Evolutionary conservation across 257 asterid species (phyloP), one percentile per base, ranked within the genome.

Genomic region (Ophiorrhiza pumila): DNA sequence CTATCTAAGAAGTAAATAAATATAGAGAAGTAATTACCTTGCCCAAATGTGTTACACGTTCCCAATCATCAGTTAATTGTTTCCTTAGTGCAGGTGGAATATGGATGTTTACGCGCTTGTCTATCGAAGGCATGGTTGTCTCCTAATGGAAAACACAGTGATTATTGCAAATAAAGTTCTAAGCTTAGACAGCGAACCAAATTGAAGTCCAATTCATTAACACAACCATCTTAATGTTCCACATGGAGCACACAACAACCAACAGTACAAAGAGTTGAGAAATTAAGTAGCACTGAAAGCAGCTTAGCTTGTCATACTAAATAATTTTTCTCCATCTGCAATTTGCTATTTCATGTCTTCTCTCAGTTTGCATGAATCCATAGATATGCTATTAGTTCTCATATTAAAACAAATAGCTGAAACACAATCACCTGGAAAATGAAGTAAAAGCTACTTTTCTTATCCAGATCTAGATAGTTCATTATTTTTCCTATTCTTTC

Each of bases 31-130:
- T 45, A 52, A 55, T 72, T 81, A 89, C 97, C 95, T 90, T 89
- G 71, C 86, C 88, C 49, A 81, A 82, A 49, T 88, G 89, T 71
- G 83, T 83, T 73, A 87, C 74, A 69, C 83, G 83, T 82, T 90
- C 96, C 72, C 86, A 85, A 74, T 90, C 97, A 77, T 84, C 85
- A 64, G 85, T 71, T 31, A 92, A 84, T 56, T 85, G 88, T 71
- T 85, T 90, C 89, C 79, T 92, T 76, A 92, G 74, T 62, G 77
- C 52, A 29, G 88, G 75, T 10, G 97, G 95, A 72, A 88, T 87
- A 77, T 83, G 87, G 79, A 92, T 80, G 73, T 65, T 80, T n/a
- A 83, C 84, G 62, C 58, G 81, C 58, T 84, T 87, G 64, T 84
- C 97, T 39, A 49, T 68, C 29, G 78, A 83, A 64, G 66, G 78